Conservation (phyloP, 768 basidiomycete species). For the Amanita molliuscula region DNA sequence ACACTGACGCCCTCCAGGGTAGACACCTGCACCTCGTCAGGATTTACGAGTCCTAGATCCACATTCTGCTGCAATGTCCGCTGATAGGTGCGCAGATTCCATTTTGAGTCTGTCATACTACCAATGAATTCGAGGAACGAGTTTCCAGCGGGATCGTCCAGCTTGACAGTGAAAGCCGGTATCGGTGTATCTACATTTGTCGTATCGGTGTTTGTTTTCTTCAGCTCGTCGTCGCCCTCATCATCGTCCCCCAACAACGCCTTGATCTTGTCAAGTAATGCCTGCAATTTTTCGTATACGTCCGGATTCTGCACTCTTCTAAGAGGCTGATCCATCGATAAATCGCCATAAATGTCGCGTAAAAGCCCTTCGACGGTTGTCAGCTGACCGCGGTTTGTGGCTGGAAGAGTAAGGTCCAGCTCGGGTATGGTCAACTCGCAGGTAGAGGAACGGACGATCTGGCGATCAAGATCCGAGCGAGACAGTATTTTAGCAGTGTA, state of each 20-base stretch:
- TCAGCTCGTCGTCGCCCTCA: slow-evolving; percentile 34
- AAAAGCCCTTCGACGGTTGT: slow-evolving; percentile 96
- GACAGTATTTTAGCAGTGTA: slow-evolving; percentile 75
- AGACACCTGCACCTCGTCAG: slow-evolving; percentile 24
- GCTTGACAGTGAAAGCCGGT: slow-evolving; percentile 64
- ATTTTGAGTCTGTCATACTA: slow-evolving; percentile 85
- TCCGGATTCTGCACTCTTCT: slow-evolving; percentile 70
- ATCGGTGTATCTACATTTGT: slow-evolving; percentile 29
- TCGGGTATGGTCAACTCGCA: slow-evolving; percentile 83
- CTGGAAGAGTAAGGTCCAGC: slow-evolving; percentile 83
- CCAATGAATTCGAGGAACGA: slow-evolving; percentile 92
- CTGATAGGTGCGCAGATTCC: slow-evolving; percentile 78
- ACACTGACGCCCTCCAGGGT: neutral
- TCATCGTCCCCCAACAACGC: slow-evolving; percentile 49
- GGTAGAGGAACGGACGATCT: slow-evolving; percentile 81
- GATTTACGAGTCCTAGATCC: slow-evolving; percentile 57
- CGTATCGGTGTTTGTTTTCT: slow-evolving; percentile 21
- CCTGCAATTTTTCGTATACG: slow-evolving; percentile 64
- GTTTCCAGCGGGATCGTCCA: slow-evolving; percentile 94
- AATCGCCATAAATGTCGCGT: slow-evolving; percentile 71
- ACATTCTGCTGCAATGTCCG: slow-evolving; percentile 77
- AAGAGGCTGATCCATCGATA: slow-evolving; percentile 73
- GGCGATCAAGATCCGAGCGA: slow-evolving; percentile 78
- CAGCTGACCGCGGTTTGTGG: slow-evolving; percentile 75
- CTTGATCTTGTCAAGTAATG: slow-evolving; percentile 55